Base-by-base conservation (phyloP, 495 filamentous ascomycete genomes). In the Darksidea phi region DNA sequence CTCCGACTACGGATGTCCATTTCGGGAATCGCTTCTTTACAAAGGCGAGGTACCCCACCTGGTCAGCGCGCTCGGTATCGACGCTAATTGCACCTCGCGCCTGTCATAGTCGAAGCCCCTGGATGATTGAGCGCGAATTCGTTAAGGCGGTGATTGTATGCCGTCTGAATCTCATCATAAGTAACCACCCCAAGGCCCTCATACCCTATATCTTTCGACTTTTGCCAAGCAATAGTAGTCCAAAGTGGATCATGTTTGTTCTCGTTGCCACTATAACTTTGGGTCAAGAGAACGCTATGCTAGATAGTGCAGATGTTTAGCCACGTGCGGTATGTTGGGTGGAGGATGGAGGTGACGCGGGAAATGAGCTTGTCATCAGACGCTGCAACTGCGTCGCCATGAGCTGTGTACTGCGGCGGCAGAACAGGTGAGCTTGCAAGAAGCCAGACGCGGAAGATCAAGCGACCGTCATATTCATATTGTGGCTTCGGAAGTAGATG, bases 71-170 rank as follows among this genome's bases (percentile, higher is more conserved):
- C 3, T 32, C 3, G 10, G 10, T 3, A 32, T 32, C 4, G 28
- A 10, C 28, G 10, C 28, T 32, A 32, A 32, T 32, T 10, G 28
- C 28, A 32, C 28, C 28, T 10, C 28, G 28, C 28, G 4, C n/a
- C n/a, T n/a, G n/a, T n/a, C n/a, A n/a, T n/a, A n/a, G n/a, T n/a
- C n/a, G n/a, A 81, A 15, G 81, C 76, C 75, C 85, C 88, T 10
- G 90, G 70, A 63, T 89, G 87, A 61, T 83, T 80, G 61, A 86
- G 82, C 6, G 77, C 64, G 56, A 82, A 83, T 70, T 84, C 81
- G 28, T 77, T 69, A 2, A 82, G 64, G 3, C 88, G 75, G 6
- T 88, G 74, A 26, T 78, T 77, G 66, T 79, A 80, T 13, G 72
- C 68, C 2, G 67, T 76, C 43, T 73, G 69, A n/a, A 45, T 12